Percentiles rank a stretch among this genome's conserved stretches.
Conservation (phyloP, 2,329 filamentous ascomycete genomes). For the Zymoseptoria tritici region DNA sequence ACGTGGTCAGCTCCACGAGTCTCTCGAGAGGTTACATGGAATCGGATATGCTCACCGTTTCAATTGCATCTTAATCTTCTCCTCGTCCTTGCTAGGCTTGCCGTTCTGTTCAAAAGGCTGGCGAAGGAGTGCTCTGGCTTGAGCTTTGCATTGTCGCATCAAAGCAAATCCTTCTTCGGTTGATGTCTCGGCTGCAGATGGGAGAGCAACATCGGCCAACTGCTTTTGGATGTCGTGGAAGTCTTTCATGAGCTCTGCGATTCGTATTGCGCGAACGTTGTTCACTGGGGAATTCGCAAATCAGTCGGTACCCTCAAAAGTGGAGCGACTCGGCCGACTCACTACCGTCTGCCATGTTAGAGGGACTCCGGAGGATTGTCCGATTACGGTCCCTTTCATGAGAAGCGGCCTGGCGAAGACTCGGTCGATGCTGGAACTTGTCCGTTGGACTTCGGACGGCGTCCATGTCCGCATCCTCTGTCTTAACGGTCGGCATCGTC, state of each 20-base stretch:
- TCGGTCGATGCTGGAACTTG: neutral
- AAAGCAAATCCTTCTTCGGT: slow-evolving; percentile 53
- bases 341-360: slow-evolving; percentile 52
- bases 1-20: neutral
- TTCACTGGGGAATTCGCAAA: slow-evolving; percentile 45
- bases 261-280: slow-evolving; percentile 54
- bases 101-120: slow-evolving; percentile 40
- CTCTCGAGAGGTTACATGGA: neutral
- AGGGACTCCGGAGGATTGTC: neutral
- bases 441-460: neutral
- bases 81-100: slow-evolving; percentile 36
- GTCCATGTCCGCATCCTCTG: neutral
- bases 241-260: slow-evolving; percentile 58
- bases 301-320: neutral
- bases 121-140: slow-evolving; percentile 49
- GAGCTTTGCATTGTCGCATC: slow-evolving; percentile 48
- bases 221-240: slow-evolving; percentile 55
- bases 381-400: neutral
- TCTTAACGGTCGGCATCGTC: neutral
- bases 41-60: slow-evolving; percentile 38
- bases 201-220: slow-evolving; percentile 47
- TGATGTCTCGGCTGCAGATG: slow-evolving; percentile 46
- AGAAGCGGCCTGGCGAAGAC: neutral
- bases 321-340: slow-evolving; percentile 4
- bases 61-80: slow-evolving; percentile 50